Base-by-base conservation (phyloP, 495 filamentous ascomycete genomes). In the Xylaria castorea region DNA sequence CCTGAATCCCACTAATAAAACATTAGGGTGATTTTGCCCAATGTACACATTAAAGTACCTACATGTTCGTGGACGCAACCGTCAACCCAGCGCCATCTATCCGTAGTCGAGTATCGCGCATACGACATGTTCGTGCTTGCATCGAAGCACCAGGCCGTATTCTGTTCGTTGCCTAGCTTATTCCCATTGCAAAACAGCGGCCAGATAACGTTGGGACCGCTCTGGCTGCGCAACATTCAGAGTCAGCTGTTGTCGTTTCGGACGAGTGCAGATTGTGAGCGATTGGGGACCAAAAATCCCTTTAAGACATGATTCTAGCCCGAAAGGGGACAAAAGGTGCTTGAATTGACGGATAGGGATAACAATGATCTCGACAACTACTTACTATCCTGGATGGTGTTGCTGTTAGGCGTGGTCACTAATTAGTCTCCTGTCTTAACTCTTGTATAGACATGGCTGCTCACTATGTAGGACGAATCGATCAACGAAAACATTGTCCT, bases 51-150 rank as follows among this genome's bases (percentile, higher is more conserved):
- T 50, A 60, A 50, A 63, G 62, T 11, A 82, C 83, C 14, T 80
- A 84, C 83, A 60, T 85, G 84, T 73, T 85, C 84, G 51, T 85
- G 84, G 67, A 85, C 84, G 68, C 84, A 85, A 27, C 84, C 84
- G 53, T 74, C 82, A 65, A 85, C 75, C 84, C 83, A 85, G 32
- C 77, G 74, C 84, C 84, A 85, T 68, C 84, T 66, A 68, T 85
- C 84, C 2, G 80, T 80, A 2, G 78, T 81, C 46, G 80, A 82
- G 74, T 85, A 85, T 68, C 75, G 76, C 0, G 84, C 83, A 62
- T 83, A 85, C 51, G 82, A 84, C 84, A 85, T 85, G 76, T 85
- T 85, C 1, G 84, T 85, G 75, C 75, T 80, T 25, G 81, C 78
- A 69, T 83, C 83, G 64, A 84, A 85, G 73, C 82, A 85, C 81